phyloP scores from a whole-genome alignment of 257 asterid species.

The Solanum sejunctum region DNA sequence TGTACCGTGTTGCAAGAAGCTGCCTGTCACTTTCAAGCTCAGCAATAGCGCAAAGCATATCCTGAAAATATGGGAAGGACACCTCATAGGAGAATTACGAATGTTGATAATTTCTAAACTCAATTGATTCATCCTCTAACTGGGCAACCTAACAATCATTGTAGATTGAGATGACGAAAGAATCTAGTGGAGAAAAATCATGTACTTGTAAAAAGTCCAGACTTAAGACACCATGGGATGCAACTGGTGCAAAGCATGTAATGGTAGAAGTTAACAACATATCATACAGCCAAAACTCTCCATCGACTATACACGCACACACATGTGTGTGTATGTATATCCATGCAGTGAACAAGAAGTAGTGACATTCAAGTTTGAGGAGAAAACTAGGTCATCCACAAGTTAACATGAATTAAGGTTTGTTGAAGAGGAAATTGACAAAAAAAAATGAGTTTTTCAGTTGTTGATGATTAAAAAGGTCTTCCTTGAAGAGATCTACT shows the following conservation, averaged over 20 bases:
- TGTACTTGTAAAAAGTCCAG: background rate
- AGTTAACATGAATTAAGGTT: background rate
- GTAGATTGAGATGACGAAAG: background rate
- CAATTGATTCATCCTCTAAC: background rate
- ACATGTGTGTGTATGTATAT: background rate
- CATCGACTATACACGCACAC: background rate
- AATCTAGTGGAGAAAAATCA: background rate
- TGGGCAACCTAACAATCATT: background rate
- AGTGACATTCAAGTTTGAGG: background rate
- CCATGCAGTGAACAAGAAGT: background rate
- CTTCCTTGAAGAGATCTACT: background rate
- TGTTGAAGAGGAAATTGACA: background rate
- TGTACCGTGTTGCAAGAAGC: conserved; percentile 49
- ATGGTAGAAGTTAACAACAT: background rate
- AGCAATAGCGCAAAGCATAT: conserved; percentile 88
- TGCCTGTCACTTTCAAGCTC: conserved; percentile 83
- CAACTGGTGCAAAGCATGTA: background rate
- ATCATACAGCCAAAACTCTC: background rate
- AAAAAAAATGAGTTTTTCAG: background rate
- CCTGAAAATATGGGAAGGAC: conserved; percentile 32
- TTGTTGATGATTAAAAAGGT: background rate
- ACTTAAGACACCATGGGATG: background rate
- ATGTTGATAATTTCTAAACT: background rate
- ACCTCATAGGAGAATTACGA: background rate
- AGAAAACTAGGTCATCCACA: background rate